Conservation (phyloP, 2,329 filamentous ascomycete genomes). For the Scytalidium lignicola region DNA sequence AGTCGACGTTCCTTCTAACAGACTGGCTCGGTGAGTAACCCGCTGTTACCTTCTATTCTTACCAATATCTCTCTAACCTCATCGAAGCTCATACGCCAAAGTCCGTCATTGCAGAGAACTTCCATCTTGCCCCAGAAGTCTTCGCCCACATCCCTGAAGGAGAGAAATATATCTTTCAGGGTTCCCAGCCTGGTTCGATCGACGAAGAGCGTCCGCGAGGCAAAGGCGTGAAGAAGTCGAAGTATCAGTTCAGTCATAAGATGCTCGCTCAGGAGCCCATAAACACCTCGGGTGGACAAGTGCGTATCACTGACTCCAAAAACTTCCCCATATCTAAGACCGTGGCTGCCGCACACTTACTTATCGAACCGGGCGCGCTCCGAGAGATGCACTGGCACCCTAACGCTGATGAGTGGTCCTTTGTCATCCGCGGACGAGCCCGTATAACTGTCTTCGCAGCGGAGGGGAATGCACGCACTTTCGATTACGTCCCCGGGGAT, state of each 20-base stretch:
- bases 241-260: slow-evolving; percentile 63
- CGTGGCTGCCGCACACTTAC: slow-evolving; percentile 66
- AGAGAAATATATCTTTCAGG: slow-evolving; percentile 76
- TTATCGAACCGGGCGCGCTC: slow-evolving; percentile 51
- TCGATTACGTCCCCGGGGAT: slow-evolving; percentile 71
- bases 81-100: slow-evolving; percentile 57
- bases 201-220: slow-evolving; percentile 58
- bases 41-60: no score
- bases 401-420: slow-evolving; percentile 74
- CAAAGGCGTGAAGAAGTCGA: slow-evolving; percentile 59
- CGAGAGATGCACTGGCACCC: slow-evolving; percentile 72
- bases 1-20: slow-evolving; percentile 67
- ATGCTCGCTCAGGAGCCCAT: slow-evolving; percentile 66
- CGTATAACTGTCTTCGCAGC: slow-evolving; percentile 71
- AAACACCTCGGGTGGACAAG: slow-evolving; percentile 60
- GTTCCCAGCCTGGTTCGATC: slow-evolving; percentile 58
- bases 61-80: slow-evolving; percentile 37
- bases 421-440: slow-evolving; percentile 68
- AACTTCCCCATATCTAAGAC: slow-evolving; percentile 72
- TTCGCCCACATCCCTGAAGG: slow-evolving; percentile 62
- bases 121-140: slow-evolving; percentile 64
- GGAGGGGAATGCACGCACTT: slow-evolving; percentile 64
- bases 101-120: slow-evolving; percentile 69
- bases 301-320: slow-evolving; percentile 69
- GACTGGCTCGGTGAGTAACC: slow-evolving; percentile 54